Conservation (phyloP, 2,329 filamentous ascomycete species). For the Aspergillus eucalypticola region DNA sequence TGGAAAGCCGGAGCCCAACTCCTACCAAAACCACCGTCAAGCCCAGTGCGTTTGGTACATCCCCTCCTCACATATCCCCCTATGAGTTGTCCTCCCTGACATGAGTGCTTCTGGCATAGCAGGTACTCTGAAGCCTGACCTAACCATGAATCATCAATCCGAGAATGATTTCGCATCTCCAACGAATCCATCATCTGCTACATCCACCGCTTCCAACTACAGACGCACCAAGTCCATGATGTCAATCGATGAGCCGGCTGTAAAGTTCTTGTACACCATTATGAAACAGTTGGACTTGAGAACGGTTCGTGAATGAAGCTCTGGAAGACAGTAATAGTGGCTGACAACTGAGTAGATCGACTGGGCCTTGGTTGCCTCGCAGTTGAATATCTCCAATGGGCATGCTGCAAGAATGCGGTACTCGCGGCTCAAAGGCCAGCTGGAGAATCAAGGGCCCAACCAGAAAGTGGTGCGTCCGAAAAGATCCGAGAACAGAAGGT, state of each 20-base stretch:
- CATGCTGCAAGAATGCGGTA: constrained; percentile 61
- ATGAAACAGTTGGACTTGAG: constrained; percentile 58
- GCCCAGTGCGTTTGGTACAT: too few relatives aligned
- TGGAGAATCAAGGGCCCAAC: constrained; percentile 46
- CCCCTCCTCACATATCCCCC: too few relatives aligned
- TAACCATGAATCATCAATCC: too few relatives aligned
- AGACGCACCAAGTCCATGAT: constrained; percentile 43
- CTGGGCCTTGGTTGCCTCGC: constrained; percentile 53
- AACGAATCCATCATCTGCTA: background rate
- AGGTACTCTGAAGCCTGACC: too few relatives aligned
- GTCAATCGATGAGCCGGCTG: constrained; percentile 52
- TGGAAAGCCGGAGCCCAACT: too few relatives aligned
- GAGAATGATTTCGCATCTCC: background rate
- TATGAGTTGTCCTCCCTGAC: too few relatives aligned
- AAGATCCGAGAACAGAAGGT: constrained; percentile 25
- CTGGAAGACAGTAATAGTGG: background rate
- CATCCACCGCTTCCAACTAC: constrained; percentile 20
- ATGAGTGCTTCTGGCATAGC: too few relatives aligned
- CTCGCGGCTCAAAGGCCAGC: constrained; percentile 55
- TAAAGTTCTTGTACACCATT: constrained; percentile 57
- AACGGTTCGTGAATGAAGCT: constrained; percentile 38
- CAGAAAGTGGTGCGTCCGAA: constrained; percentile 26
- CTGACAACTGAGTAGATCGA: constrained; percentile 46
- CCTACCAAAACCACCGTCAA: too few relatives aligned
- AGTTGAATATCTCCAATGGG: constrained; percentile 56